Evolutionary conservation across 169 alveolate species (phyloP).

Genomic region (Plasmodium ovale): DNA sequence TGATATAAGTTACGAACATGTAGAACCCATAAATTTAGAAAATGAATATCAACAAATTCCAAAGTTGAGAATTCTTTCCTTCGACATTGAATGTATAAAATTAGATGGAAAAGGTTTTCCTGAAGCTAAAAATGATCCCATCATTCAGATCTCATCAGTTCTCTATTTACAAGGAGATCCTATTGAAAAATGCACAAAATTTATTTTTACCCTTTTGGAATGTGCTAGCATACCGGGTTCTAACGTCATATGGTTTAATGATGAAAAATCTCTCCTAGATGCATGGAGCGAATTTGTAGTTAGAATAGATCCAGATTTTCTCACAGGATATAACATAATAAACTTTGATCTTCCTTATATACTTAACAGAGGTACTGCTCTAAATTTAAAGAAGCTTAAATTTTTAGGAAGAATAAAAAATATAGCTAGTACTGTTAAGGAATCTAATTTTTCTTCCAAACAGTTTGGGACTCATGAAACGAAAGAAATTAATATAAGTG

Average conservation of each 20-base stretch:
- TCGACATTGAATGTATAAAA: constrained; percentile 92
- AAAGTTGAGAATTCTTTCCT: constrained; percentile 24
- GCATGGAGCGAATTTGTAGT: constrained; percentile 92
- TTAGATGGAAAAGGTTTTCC: constrained; percentile 96
- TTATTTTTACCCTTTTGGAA: constrained; percentile 87
- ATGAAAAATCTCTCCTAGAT: constrained; percentile 86
- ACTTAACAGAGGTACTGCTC: constrained; percentile 93
- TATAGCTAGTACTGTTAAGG: constrained; percentile 87
- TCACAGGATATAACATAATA: constrained; percentile 98
- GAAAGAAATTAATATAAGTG: constrained; percentile 94
- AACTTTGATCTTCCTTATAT: constrained; percentile 98
- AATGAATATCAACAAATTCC: constrained; percentile 56
- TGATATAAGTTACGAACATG: constrained; percentile 81
- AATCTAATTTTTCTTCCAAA: constrained; percentile 89
- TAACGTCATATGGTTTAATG: constrained; percentile 86
- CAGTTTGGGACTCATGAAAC: constrained; percentile 95
- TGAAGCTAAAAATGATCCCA: constrained; percentile 94
- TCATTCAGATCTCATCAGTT: constrained; percentile 96
- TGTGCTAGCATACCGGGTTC: constrained; percentile 92
- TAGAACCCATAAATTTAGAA: constrained; percentile 83
- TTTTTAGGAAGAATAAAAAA: constrained; percentile 88
- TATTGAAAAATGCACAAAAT: constrained; percentile 76
- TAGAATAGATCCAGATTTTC: constrained; percentile 95
- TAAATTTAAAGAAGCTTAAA: constrained; percentile 89
- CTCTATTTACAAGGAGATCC: constrained; percentile 85